phyloP scores from a whole-genome alignment of 306 rosid species.

The Calophaca sinica region DNA sequence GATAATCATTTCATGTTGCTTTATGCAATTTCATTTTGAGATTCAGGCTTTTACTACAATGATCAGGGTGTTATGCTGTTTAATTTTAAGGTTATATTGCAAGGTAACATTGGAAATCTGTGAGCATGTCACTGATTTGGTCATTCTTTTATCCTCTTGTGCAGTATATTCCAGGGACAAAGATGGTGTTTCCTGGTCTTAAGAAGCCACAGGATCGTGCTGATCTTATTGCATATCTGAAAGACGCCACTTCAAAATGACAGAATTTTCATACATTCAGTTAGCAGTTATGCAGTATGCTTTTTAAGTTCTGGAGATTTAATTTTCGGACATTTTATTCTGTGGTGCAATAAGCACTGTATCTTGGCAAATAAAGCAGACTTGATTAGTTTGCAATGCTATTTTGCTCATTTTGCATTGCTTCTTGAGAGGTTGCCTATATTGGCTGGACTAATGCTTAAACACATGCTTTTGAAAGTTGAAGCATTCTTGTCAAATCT shows the following conservation, averaged over 20 bases:
- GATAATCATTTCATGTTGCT: neutral
- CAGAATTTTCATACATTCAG: slow-evolving; percentile 26
- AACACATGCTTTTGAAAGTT: slow-evolving; percentile 40
- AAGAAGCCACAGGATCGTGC: slow-evolving; percentile 97
- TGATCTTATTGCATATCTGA: slow-evolving; percentile 88
- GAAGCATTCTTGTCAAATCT: slow-evolving; percentile 31
- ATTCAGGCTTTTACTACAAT: slow-evolving; percentile 7
- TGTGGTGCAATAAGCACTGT: slow-evolving; percentile 50
- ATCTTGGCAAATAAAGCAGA: slow-evolving; percentile 63
- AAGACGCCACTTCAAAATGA: slow-evolving; percentile 70
- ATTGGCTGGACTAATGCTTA: slow-evolving; percentile 39
- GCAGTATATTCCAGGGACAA: slow-evolving; percentile 96
- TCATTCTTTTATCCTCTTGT: neutral
- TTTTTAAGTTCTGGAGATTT: slow-evolving; percentile 48
- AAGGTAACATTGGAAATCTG: neutral
- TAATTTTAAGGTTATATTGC: neutral
- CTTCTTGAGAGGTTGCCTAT: slow-evolving; percentile 49
- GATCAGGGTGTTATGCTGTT: slow-evolving; percentile 14
- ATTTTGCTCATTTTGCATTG: slow-evolving; percentile 53
- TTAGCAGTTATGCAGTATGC: slow-evolving; percentile 8
- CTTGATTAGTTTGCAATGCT: slow-evolving; percentile 61
- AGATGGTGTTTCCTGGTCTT: slow-evolving; percentile 97
- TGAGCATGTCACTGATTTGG: slow-evolving; percentile 21
- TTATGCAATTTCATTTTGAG: neutral
- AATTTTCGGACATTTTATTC: slow-evolving; percentile 45